Evolutionary conservation across 2,329 filamentous ascomycete species (phyloP), one percentile per base, ranked within the genome.

Genomic region (Hypomyces perniciosus): DNA sequence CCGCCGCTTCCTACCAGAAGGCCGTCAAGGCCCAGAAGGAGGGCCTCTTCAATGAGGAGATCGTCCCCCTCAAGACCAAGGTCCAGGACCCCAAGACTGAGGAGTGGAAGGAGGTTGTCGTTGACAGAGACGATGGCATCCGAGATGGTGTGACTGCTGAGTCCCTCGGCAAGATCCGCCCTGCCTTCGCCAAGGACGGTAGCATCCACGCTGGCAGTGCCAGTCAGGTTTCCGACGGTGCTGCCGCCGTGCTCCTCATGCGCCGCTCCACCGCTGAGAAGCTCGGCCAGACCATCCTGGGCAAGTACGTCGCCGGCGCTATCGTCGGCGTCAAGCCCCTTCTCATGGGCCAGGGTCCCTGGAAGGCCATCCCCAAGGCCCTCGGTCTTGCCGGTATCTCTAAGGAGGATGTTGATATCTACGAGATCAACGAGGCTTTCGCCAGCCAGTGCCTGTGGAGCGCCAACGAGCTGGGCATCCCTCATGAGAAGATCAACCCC

Each of bases 361-460:
- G 90, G 83, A 91, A 91, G 72, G 91, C 93, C 51, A 97, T 99
- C 64, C 93, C 93, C 57, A 87, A 91, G 67, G 91, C 89, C 4
- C 84, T 96, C 51, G 80, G 88, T 67, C 91, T 93, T 69, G 88
- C 91, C 0, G 90, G 91, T 54, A 83, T 99, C 61, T 78, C 76
- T 66, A 89, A 85, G 71, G 86, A 95, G 51, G 92, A 97, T 60
- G 90, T 99, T 30, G 93, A 97, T 68, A 92, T 97, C 65, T 97
- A 82, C 65, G 93, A 99, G 81, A 96, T 99, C 79, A 99, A 99
- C 77, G 93, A 99, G 80, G 93, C 93, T 1, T 99, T 99, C 69
- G 93, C 93, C 31, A 88, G 83, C 57, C 92, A 97, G 79, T 96
- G 90, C 71, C 71, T 97, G 59, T 97, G 88, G 87, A 96, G 90